Percentiles rank a stretch among this genome's conserved stretches.
phyloP scores from a whole-genome alignment of 73 alveolate species.

The Uronychia binucleata region DNA sequence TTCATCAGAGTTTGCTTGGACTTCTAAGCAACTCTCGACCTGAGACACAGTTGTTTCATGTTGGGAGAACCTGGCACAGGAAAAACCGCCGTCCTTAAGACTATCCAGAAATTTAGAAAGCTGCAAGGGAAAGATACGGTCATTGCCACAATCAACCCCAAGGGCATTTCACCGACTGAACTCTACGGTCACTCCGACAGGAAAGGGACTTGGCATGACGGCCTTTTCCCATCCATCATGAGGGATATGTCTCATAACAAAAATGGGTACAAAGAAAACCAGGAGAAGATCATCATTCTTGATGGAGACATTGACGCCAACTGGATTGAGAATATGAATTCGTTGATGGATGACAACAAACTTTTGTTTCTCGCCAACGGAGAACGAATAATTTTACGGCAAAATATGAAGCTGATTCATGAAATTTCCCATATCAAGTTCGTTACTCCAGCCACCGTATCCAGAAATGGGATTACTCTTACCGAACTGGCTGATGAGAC shows the following conservation, averaged over 20 bases:
- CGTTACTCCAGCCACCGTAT: slow-evolving; percentile 99
- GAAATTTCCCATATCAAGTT: slow-evolving; percentile 98
- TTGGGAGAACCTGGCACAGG: slow-evolving; percentile 99
- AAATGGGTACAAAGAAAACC: slow-evolving; percentile 89
- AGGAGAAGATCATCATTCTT: slow-evolving; percentile 97
- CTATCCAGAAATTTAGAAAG: slow-evolving; percentile 83
- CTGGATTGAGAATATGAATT: slow-evolving; percentile 99
- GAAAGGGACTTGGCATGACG: slow-evolving; percentile 99
- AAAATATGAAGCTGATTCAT: slow-evolving; percentile 96
- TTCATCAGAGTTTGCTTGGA: too few species aligned
- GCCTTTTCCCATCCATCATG: slow-evolving; percentile 97
- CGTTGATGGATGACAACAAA: slow-evolving; percentile 99
- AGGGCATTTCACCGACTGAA: slow-evolving; percentile 99
- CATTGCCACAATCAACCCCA: slow-evolving; percentile 97
- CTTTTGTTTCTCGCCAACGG: slow-evolving; percentile 97
- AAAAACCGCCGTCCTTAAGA: slow-evolving; percentile 98
- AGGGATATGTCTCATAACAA: slow-evolving; percentile 92
- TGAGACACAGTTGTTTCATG: slow-evolving; percentile 99
- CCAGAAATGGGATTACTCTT: slow-evolving; percentile 99
- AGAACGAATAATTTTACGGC: slow-evolving; percentile 98
- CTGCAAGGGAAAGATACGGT: slow-evolving; percentile 88
- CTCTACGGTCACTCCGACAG: slow-evolving; percentile 96
- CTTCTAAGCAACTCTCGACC: too few species aligned
- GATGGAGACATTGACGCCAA: slow-evolving; percentile 99
- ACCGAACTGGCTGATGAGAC: too few species aligned